Evolutionary conservation across 768 basidiomycete genomes (phyloP).

Genomic region (Nidularia sp.): DNA sequence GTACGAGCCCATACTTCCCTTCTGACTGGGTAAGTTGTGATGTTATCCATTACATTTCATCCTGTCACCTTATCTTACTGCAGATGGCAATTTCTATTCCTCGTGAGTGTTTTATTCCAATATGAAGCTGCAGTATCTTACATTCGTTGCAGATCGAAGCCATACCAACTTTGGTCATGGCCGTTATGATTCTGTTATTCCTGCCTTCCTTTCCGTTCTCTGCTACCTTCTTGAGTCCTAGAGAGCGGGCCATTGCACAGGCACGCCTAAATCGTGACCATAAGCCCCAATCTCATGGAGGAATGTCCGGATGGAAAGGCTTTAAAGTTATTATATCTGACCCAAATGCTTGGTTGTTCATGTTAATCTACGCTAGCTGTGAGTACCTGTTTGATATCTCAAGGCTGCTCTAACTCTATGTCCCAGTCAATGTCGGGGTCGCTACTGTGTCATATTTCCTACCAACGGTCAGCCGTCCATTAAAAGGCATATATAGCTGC

Average conservation of each 20-base stretch:
- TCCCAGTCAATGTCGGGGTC: slow-evolving; percentile 50
- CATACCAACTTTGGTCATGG: slow-evolving; percentile 54
- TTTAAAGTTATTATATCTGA: slow-evolving; percentile 50
- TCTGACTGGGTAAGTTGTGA: slow-evolving; percentile 25
- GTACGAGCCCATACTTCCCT: slow-evolving; percentile 46
- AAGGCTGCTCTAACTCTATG: not conserved
- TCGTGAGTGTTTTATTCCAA: slow-evolving; percentile 22
- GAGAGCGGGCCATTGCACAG: slow-evolving; percentile 53
- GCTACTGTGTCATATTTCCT: slow-evolving; percentile 57
- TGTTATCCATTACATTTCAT: slow-evolving; percentile 1
- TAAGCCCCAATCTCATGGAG: slow-evolving; percentile 53
- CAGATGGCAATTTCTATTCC: slow-evolving; percentile 60
- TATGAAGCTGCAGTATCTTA: too few species aligned
- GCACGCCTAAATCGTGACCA: slow-evolving; percentile 54
- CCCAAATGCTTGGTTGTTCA: slow-evolving; percentile 48
- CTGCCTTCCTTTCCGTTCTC: slow-evolving; percentile 55
- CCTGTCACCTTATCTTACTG: not conserved
- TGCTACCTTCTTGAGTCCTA: slow-evolving; percentile 45
- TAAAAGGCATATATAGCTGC: too few species aligned
- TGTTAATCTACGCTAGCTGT: slow-evolving; percentile 52
- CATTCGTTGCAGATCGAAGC: slow-evolving; percentile 40
- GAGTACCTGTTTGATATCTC: slow-evolving; percentile 9
- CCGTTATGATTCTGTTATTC: slow-evolving; percentile 39
- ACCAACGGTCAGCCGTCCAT: slow-evolving; percentile 32
- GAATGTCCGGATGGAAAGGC: slow-evolving; percentile 52